phyloP scores from a whole-genome alignment of 176 grass and related monocot species.

The Cymbopogon citratus region DNA sequence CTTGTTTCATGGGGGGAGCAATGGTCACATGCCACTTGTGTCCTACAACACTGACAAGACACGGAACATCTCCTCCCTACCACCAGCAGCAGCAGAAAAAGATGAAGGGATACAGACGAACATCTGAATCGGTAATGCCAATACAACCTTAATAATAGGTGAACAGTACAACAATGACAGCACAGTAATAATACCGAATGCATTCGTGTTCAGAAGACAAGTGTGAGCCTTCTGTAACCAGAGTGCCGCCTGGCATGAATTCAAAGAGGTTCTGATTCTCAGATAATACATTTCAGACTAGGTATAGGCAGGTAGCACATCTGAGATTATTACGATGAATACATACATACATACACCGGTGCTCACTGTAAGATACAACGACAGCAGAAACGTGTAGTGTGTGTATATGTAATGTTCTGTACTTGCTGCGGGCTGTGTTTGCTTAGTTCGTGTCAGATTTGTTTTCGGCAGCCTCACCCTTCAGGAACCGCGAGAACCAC shows the following conservation, averaged over 20 bases:
- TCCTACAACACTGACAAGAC: constrained; percentile 14
- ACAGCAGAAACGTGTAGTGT: neutral
- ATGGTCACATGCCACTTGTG: constrained; percentile 28
- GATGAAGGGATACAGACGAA: neutral
- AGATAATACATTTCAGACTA: neutral
- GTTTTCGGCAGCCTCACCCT: constrained; percentile 20
- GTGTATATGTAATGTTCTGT: constrained; percentile 19
- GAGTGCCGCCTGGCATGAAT: neutral
- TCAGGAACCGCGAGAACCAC: constrained; percentile 72
- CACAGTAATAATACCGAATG: neutral
- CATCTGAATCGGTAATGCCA: neutral
- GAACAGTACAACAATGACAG: neutral
- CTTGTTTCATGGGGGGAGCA: constrained; percentile 12
- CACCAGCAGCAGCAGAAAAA: constrained; percentile 28
- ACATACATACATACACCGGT: constrained; percentile 6
- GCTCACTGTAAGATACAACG: constrained; percentile 24
- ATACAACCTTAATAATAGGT: neutral
- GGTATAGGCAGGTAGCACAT: neutral
- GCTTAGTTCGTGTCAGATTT: constrained; percentile 21
- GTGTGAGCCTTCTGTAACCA: neutral
- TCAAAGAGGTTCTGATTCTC: constrained; percentile 6
- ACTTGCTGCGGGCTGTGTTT: constrained; percentile 11
- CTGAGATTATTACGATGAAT: neutral
- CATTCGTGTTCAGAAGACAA: neutral
- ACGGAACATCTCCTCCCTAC: constrained; percentile 1